Base-by-base conservation (phyloP, 2,329 filamentous ascomycete genomes). In the Calonectria hongkongensis region DNA sequence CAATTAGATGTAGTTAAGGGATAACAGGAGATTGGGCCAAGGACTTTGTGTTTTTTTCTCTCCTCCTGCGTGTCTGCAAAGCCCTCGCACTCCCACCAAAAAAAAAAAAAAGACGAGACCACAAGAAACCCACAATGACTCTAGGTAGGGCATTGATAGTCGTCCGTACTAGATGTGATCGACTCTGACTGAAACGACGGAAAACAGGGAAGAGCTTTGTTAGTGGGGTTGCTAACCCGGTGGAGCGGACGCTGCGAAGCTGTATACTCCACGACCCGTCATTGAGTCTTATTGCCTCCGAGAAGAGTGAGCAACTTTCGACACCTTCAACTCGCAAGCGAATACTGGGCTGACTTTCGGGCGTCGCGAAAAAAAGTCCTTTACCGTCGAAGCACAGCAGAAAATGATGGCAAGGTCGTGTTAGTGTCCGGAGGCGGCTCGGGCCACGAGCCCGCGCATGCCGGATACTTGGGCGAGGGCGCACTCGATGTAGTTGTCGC, bases 361-460 rank as follows among this genome's bases (percentile, higher is more conserved):
- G 36, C 25, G 27, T 36, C 47, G 0, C 9, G 3, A 21, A 18
- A 39, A n/a, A 28, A 12, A 79, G 78, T 79, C 3, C 71, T 79
- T 21, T 79, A 78, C 48, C 73, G 77, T 51, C 72, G 72, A 67
- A 66, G 18, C 10, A 65, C 72, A 39, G 33, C 67, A 12, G 47
- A 75, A 10, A 64, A 21, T 10, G 64, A 66, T 58, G 70, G 70
- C 28, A 79, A 79, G 45, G 78, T 79, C 13, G 68, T 75, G 12
- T 67, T 79, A 7, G 58, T 79, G 33, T 79, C 78, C 0, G 78
- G 78, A 6, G 78, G 77, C 7, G 77, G 78, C 15, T 79, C 78
- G 0, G 78, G 78, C 8, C 78, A 79, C 21, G 78, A 79, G 30
- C 78, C 78, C 7, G 78, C 78, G 2, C 77, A 79, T 8, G 77